Evolutionary conservation across 331 rosid genomes (phyloP).

Genomic region (Malus hybrid): DNA sequence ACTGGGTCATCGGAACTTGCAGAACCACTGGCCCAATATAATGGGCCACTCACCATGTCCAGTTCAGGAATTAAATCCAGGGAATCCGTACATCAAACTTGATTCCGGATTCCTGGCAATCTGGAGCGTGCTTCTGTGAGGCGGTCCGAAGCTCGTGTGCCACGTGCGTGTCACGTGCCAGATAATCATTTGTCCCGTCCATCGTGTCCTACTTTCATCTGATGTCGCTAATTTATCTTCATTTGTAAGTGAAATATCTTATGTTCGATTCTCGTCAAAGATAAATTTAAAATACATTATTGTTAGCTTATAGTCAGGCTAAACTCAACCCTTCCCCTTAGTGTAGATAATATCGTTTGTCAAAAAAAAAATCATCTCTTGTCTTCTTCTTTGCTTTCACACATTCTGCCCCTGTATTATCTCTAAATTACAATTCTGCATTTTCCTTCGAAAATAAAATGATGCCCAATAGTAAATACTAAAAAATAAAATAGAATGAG

Average conservation of each 20-base stretch:
- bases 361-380: background rate
- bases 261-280: fast-evolving
- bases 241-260: fast-evolving
- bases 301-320: no score
- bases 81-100: background rate
- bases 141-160: background rate
- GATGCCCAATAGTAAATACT: background rate
- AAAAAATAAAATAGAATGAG: no score
- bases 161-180: background rate
- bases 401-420: background rate
- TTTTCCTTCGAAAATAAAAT: background rate
- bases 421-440: background rate
- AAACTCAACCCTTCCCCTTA: fast-evolving
- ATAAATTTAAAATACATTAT: no score
- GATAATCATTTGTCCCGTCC: no score
- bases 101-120: background rate
- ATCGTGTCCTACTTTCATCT: no score
- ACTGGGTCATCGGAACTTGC: no score
- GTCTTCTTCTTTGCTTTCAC: background rate
- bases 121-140: background rate
- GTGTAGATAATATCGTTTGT: no score
- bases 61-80: background rate
- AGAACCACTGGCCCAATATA: background rate
- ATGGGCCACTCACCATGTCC: background rate
- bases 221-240: no score